Evolutionary conservation across 2,329 filamentous ascomycete genomes (phyloP).

Genomic region (Diatrype stigma): DNA sequence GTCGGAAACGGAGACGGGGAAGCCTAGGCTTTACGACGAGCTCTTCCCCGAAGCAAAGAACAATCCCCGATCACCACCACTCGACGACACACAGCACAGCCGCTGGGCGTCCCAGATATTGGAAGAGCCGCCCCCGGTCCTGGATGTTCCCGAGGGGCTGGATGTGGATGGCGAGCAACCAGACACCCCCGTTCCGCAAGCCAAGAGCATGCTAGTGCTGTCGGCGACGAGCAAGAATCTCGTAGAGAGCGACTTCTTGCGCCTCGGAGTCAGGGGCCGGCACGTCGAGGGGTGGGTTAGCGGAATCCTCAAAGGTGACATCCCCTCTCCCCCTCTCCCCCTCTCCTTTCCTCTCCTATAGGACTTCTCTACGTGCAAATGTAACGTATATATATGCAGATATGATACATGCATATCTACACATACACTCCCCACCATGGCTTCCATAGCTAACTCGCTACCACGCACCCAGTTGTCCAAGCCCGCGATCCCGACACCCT

Average conservation of each 20-base stretch:
- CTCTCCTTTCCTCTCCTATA: not conserved
- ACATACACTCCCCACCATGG: not conserved
- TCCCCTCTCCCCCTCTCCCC: not conserved
- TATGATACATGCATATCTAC: too few relatives aligned
- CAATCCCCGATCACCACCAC: slow-evolving; percentile 10
- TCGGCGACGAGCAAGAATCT: slow-evolving; percentile 56
- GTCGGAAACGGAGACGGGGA: slow-evolving; percentile 3
- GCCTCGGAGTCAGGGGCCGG: slow-evolving; percentile 56
- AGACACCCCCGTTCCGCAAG: slow-evolving; percentile 8
- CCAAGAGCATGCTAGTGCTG: slow-evolving; percentile 48
- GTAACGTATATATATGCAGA: too few relatives aligned
- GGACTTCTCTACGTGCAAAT: too few relatives aligned
- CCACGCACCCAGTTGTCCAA: slow-evolving; percentile 49
- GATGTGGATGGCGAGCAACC: slow-evolving; percentile 2
- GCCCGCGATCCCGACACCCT: slow-evolving; percentile 60
- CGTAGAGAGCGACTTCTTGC: slow-evolving; percentile 65
- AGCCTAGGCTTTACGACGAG: slow-evolving; percentile 37
- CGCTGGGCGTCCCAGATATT: slow-evolving; percentile 17
- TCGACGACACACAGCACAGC: slow-evolving; percentile 2
- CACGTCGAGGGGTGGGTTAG: slow-evolving; percentile 66
- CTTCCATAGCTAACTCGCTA: slow-evolving; percentile 4
- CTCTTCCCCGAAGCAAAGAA: slow-evolving; percentile 51
- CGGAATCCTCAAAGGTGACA: slow-evolving; percentile 54
- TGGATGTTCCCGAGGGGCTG: slow-evolving; percentile 6
- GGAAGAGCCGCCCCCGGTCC: slow-evolving; percentile 6